Evolutionary conservation across 805 yeast genomes (phyloP), one percentile per base, ranked within the genome.

Genomic region (Saccharomyces jurei): DNA sequence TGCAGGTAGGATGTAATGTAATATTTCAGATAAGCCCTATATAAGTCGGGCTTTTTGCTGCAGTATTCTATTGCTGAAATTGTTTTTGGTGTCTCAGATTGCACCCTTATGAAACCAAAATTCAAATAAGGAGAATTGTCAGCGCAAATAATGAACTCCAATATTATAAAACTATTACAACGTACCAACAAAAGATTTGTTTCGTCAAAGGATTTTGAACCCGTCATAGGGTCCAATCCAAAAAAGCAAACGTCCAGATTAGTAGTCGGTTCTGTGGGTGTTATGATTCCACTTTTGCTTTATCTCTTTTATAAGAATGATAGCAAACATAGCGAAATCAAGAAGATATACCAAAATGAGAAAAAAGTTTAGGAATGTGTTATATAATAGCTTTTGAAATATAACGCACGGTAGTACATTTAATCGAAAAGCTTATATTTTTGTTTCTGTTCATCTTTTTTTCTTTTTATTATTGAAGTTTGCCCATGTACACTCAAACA

Each of bases 281-380:
- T 46, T n/a, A 28, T 54, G 11, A 36, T 36, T 17, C 44, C 44
- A 36, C 22, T 36, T 17, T 4, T 21, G 8, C 44, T 26, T n/a
- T 25, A 27, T 29, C 21, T 28, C 4, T 17, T 28, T 2, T 41
- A 50, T 25, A 22, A 29, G n/a, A 32, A 50, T 13, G 21, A 27
- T n/a, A 41, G 53, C 10, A 51, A 51, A 32, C 48, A 52, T 46
- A 57, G 55, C 27, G 56, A 54, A 21, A 57, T 61, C 6, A 58
- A 54, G 31, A 51, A 54, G 25, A 60, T 61, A n/a, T 61, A 56
- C 41, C 56, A 47, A 25, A 60, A 59, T 32, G 62, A 60, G 11
- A 53, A 63, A 27, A 60, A 57, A 28, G 30, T 53, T 26, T 57
- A 51, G 25, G 41, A 29, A 9, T 3, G 2, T 29, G 11, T 9